Evolutionary conservation across 2,329 filamentous ascomycete species (phyloP).

Genomic region (Westerdykella aurantiaca): DNA sequence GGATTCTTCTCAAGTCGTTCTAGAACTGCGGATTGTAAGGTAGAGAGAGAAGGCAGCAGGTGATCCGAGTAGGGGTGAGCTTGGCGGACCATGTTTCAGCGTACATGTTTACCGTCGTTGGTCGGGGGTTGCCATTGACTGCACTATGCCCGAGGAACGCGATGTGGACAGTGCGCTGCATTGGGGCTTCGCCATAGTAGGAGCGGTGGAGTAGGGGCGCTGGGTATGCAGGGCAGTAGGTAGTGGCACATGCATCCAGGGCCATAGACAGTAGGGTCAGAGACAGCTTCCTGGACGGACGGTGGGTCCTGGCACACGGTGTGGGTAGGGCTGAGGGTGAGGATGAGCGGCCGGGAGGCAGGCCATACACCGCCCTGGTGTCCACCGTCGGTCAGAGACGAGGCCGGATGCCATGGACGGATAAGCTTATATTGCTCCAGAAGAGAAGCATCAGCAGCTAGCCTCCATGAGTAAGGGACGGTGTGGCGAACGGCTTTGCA

Average conservation of each 20-base stretch:
- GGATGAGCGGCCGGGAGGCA: constrained; percentile 6
- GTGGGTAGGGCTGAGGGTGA: constrained; percentile 18
- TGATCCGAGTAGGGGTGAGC: constrained; percentile 4
- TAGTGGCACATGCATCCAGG: too few relatives aligned
- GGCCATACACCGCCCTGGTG: constrained; percentile 21
- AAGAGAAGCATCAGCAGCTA: too few relatives aligned
- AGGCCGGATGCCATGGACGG: constrained; percentile 10
- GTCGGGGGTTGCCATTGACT: constrained; percentile 10
- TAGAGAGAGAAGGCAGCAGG: neutral
- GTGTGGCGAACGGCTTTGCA: too few relatives aligned
- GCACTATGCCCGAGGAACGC: constrained; percentile 11
- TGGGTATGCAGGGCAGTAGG: too few relatives aligned
- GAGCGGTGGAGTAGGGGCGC: constrained; percentile 8
- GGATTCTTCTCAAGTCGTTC: neutral
- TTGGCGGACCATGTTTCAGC: constrained; percentile 12
- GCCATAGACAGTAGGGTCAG: neutral
- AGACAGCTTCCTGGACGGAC: neutral
- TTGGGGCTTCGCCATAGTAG: constrained; percentile 20
- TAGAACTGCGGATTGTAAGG: neutral
- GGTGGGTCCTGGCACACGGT: neutral
- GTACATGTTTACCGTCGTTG: constrained; percentile 1
- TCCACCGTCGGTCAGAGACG: constrained; percentile 7
- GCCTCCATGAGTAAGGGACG: too few relatives aligned
- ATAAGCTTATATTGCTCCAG: constrained; percentile 19
- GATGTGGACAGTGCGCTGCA: constrained; percentile 18